These are phyloP conservation scores for Fagus crenata DNA, from an alignment of 306 rosid genomes.

Conservation along the genomic window DNA sequence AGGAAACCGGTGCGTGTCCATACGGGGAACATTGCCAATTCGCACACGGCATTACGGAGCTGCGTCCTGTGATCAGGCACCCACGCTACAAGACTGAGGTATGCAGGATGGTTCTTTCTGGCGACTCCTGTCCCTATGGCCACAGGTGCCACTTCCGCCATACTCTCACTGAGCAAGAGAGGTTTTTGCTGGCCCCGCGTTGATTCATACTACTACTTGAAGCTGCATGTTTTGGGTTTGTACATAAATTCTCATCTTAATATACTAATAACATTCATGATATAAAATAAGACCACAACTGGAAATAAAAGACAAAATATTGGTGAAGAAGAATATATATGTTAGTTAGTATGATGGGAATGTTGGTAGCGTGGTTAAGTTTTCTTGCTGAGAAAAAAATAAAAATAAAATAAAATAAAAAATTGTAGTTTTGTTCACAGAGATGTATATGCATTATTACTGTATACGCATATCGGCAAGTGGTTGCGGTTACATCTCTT, in stretches of 20 bases:
- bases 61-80: conserved; percentile 90
- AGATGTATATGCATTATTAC: not conserved
- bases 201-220: not conserved
- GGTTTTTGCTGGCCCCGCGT: conserved; percentile 10
- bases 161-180: conserved; percentile 72
- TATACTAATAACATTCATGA: too few species aligned
- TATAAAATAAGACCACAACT: not conserved
- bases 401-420: not conserved
- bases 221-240: not conserved
- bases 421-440: too few species aligned
- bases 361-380: too few species aligned
- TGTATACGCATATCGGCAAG: not conserved
- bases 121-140: conserved; percentile 76
- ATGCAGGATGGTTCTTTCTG: conserved; percentile 85
- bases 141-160: conserved; percentile 99
- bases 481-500: not conserved
- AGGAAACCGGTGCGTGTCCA: conserved; percentile 79
- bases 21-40: conserved; percentile 78
- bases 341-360: too few species aligned
- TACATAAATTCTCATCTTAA: not conserved
- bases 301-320: too few species aligned
- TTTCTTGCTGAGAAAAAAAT: too few species aligned
- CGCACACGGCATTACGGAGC: conserved; percentile 85
- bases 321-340: too few species aligned
- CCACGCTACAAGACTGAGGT: conserved; percentile 95